phyloP scores from a whole-genome alignment of 768 basidiomycete species.

The Kwoniella dejecticola region DNA sequence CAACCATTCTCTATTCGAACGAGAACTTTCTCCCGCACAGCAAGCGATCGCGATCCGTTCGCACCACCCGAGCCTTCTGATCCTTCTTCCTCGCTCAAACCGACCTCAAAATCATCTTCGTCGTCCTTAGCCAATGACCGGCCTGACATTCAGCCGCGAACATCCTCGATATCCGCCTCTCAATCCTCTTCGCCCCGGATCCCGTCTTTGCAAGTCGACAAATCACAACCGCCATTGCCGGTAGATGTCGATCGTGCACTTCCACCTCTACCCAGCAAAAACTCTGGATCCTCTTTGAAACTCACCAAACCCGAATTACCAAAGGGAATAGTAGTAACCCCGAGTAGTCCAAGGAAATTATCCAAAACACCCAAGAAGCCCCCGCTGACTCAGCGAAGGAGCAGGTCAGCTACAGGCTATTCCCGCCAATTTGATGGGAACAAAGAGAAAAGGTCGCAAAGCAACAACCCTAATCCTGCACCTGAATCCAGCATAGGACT shows the following conservation, averaged over 20 bases:
- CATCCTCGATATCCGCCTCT: conserved; percentile 13
- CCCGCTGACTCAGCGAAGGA: conserved; percentile 7
- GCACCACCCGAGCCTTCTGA: conserved; percentile 11
- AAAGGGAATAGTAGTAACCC: conserved; percentile 45
- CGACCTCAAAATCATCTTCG: neutral
- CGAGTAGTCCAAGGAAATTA: conserved; percentile 43
- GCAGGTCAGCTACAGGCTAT: conserved; percentile 14
- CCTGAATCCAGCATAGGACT: conserved; percentile 33
- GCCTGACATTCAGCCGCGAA: conserved; percentile 11
- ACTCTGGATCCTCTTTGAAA: neutral
- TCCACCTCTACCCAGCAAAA: conserved; percentile 19
- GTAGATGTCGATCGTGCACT: conserved; percentile 29
- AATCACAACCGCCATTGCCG: conserved; percentile 29
- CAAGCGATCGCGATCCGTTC: conserved; percentile 33
- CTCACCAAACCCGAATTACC: conserved; percentile 15
- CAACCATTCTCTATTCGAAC: conserved; percentile 1
- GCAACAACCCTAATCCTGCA: neutral
- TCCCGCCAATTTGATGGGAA: neutral
- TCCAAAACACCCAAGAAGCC: conserved; percentile 17
- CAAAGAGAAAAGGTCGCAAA: conserved; percentile 4
- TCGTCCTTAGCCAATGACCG: neutral
- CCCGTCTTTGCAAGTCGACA: conserved; percentile 6
- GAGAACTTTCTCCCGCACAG: conserved; percentile 34
- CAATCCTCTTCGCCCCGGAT: conserved; percentile 6
- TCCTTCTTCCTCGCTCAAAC: neutral